Base-by-base conservation (phyloP, 805 yeast species). In the Candida manassasensis region DNA sequence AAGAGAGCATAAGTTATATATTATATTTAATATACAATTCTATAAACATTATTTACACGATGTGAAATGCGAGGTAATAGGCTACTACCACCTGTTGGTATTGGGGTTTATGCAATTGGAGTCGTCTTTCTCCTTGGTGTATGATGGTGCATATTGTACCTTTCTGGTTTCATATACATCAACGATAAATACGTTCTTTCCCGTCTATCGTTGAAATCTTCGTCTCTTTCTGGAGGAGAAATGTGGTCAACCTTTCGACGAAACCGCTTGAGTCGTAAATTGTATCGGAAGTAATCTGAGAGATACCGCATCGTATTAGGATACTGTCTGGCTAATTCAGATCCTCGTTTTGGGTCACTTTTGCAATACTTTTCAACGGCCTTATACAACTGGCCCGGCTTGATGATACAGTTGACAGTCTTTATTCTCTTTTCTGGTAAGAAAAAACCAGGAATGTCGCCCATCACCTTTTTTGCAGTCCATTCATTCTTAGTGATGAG, bases 301-400 rank as follows among this genome's bases (percentile, higher is more conserved):
- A 62, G 43, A 30, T 44, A 58, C 40, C 59, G 65, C 25, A 63
- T 47, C 4, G 65, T 51, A 19, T 49, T 51, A 6, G 69, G 69
- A 36, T 42, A 64, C 27, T 53, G 43, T 33, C 62, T 63, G 55
- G 57, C 56, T 32, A 63, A 42, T 17, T 39, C 35, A 34, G 53
- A 62, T 12, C 61, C 59, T 18, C 43, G 35, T 4, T 16, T 32
- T 17, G 42, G 37, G 32, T 51, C 48, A 6, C 42, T 46, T 10
- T 42, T 38, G 21, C 52, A 48, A 27, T 44, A 41, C 14, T 37
- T 13, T 29, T 45, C 43, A 11, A 61, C 39, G 4, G 41, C 26
- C 36, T 18, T 15, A 15, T 42, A 49, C 48, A 19, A 61, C 21
- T 11, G n/a, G 6, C 18, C 41, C 9, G 33, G 13, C 1, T 55